phyloP scores from a whole-genome alignment of 352 stramenopile genomes.

The Phytophthora pinifolia region DNA sequence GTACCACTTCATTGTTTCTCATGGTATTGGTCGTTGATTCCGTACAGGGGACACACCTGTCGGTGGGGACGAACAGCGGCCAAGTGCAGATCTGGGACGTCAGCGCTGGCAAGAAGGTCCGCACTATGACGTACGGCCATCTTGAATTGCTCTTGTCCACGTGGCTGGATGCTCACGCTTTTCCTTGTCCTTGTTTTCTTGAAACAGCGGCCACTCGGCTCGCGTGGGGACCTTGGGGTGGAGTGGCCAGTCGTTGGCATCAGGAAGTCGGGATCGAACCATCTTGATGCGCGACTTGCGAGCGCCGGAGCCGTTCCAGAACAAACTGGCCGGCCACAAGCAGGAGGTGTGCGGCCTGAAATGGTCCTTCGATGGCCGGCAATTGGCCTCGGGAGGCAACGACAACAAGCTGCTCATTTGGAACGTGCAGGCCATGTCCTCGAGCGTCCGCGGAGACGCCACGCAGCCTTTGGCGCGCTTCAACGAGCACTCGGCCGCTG shows the following conservation, averaged over 20 bases:
- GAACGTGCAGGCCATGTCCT: constrained; percentile 73
- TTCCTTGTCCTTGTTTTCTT: constrained; percentile 6
- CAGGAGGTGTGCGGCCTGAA: constrained; percentile 96
- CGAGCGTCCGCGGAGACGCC: constrained; percentile 24
- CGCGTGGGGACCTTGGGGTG: constrained; percentile 94
- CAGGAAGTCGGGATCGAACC: constrained; percentile 92
- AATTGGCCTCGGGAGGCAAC: constrained; percentile 94
- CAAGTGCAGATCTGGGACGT: constrained; percentile 96
- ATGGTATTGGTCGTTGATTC: constrained; percentile 4
- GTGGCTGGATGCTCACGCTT: constrained; percentile 2
- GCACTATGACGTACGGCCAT: constrained; percentile 80
- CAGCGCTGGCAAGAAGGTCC: constrained; percentile 81
- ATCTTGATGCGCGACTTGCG: constrained; percentile 95
- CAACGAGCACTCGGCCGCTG: constrained; percentile 94
- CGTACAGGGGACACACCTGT: constrained; percentile 86
- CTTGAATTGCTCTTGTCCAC: background rate
- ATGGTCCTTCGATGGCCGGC: constrained; percentile 94
- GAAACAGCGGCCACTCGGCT: constrained; percentile 82
- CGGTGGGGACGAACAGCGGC: constrained; percentile 93
- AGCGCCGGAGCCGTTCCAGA: constrained; percentile 50
- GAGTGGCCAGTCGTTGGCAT: constrained; percentile 88
- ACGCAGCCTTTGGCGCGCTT: constrained; percentile 89
- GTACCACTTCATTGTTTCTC: constrained; percentile 5
- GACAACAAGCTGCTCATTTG: constrained; percentile 99
- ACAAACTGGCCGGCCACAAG: constrained; percentile 68